These are phyloP conservation scores for Solanum chmielewskii DNA, from an alignment of 257 asterid species.

Conservation along the genomic window DNA sequence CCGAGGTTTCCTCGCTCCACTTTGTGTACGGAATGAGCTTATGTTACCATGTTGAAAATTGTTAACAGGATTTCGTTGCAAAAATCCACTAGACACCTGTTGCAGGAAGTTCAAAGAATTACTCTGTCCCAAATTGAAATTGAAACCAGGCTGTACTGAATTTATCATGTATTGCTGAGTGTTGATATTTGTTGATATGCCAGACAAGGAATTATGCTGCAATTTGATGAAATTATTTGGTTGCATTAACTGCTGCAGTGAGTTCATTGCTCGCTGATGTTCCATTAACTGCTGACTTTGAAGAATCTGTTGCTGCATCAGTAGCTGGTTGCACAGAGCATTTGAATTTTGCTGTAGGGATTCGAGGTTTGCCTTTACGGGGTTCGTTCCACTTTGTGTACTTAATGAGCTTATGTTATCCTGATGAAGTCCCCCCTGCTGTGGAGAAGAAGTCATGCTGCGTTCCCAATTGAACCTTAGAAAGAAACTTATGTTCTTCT, in stretches of 20 bases:
- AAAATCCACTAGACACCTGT: constrained; percentile 55
- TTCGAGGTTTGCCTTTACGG: constrained; percentile 45
- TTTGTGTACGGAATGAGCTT: constrained; percentile 49
- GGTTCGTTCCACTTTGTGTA: constrained; percentile 41
- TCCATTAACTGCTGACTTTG: constrained; percentile 56
- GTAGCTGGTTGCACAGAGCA: too few relatives aligned
- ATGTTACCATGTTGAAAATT: constrained; percentile 58
- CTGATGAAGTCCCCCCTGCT: constrained; percentile 55
- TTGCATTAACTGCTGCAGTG: constrained; percentile 20
- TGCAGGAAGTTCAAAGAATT: constrained; percentile 57
- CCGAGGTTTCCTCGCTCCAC: constrained; percentile 46
- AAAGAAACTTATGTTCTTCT: constrained; percentile 59
- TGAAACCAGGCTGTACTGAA: constrained; percentile 46
- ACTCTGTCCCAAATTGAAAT: constrained; percentile 53
- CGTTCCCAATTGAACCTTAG: constrained; percentile 58
- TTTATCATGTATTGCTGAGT: constrained; percentile 59
- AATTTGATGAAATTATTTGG: constrained; percentile 40
- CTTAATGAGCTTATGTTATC: constrained; percentile 9
- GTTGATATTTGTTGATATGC: constrained; percentile 37
- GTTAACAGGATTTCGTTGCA: constrained; percentile 63
- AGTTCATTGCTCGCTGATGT: constrained; percentile 34
- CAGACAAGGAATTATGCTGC: constrained; percentile 55
- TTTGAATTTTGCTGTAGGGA: constrained; percentile 28
- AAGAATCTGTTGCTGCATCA: constrained; percentile 36
- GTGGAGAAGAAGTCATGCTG: constrained; percentile 38